Percentiles rank a stretch among this genome's conserved stretches.
Evolutionary conservation across 2,329 filamentous ascomycete species (phyloP).

Genomic region (Microsporum ferrugineum): DNA sequence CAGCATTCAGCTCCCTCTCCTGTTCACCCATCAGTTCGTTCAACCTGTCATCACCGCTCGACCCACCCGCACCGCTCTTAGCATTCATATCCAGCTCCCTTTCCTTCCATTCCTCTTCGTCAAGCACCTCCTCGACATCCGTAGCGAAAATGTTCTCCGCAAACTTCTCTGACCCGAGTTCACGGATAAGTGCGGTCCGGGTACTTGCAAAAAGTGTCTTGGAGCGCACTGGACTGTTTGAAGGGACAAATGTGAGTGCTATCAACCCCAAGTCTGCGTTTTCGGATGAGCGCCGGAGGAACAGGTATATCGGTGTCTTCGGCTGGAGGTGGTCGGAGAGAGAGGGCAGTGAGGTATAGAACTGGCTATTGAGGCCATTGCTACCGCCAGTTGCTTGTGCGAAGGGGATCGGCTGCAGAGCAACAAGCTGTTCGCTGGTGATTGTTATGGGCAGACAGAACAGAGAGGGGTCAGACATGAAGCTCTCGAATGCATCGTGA

Average conservation of each 20-base stretch:
- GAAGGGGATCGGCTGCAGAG: slow-evolving; percentile 31
- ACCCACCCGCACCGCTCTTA: slow-evolving; percentile 13
- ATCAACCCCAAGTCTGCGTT: slow-evolving; percentile 31
- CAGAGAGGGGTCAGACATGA: slow-evolving; percentile 30
- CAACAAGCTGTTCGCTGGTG: slow-evolving; percentile 33
- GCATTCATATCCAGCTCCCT: slow-evolving; percentile 37
- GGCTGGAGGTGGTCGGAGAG: slow-evolving; percentile 43
- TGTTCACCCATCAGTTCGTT: slow-evolving; percentile 51
- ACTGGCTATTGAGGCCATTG: slow-evolving; percentile 27
- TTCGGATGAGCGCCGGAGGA: slow-evolving; percentile 40
- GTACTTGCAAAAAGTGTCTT: slow-evolving; percentile 59
- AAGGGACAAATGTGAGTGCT: slow-evolving; percentile 53
- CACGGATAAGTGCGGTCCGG: slow-evolving; percentile 47
- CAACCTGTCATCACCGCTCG: slow-evolving; percentile 19
- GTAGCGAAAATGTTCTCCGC: slow-evolving; percentile 48
- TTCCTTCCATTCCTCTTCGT: slow-evolving; percentile 43
- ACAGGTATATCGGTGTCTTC: slow-evolving; percentile 48
- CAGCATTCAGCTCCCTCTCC: slow-evolving; percentile 46
- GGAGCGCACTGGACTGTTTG: slow-evolving; percentile 50
- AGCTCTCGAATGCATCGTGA: slow-evolving; percentile 36
- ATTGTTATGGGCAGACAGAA: slow-evolving; percentile 40
- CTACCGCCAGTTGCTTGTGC: slow-evolving; percentile 16
- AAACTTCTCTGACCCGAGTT: slow-evolving; percentile 53
- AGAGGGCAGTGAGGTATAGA: slow-evolving; percentile 40
- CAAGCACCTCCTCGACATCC: slow-evolving; percentile 45